Evolutionary conservation across 441 rosid genomes (phyloP).

Genomic region (Brassica balearica): DNA sequence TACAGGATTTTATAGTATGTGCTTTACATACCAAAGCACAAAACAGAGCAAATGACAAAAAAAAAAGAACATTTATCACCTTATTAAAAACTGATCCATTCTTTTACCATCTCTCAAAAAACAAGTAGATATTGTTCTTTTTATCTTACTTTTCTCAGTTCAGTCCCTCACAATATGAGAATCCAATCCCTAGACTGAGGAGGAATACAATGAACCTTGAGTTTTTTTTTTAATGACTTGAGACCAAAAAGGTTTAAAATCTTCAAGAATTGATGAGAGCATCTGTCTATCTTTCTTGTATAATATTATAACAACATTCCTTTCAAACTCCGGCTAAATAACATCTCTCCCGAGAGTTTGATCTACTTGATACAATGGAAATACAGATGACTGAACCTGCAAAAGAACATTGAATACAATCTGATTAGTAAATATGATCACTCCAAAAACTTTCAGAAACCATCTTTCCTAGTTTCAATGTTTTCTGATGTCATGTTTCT

Average conservation of each 20-base stretch:
- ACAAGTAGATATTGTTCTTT: neutral
- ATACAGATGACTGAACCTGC: constrained; percentile 34
- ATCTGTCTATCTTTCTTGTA: constrained; percentile 35
- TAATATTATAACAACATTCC: constrained; percentile 30
- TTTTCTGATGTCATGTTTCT: constrained; percentile 3
- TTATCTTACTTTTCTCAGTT: neutral
- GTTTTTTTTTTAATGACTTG: constrained; percentile 21
- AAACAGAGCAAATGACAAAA: constrained; percentile 28
- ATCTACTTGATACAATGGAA: constrained; percentile 40
- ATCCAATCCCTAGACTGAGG: constrained; percentile 13
- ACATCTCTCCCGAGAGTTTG: constrained; percentile 32
- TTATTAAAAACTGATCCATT: constrained; percentile 1
- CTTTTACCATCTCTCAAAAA: neutral
- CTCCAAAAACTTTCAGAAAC: neutral
- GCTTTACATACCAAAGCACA: constrained; percentile 20
- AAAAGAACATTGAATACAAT: neutral
- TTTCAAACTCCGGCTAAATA: constrained; percentile 28
- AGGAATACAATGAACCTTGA: constrained; percentile 30
- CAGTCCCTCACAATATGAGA: constrained; percentile 2
- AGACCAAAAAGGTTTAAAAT: constrained; percentile 28
- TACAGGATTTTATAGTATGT: constrained; percentile 10
- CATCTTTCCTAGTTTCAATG: neutral
- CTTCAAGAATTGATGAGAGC: constrained; percentile 38
- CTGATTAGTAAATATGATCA: neutral
- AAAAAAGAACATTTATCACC: constrained; percentile 28